phyloP scores from a whole-genome alignment of 805 yeast species.

The Lipomyces spencermartinsiae region DNA sequence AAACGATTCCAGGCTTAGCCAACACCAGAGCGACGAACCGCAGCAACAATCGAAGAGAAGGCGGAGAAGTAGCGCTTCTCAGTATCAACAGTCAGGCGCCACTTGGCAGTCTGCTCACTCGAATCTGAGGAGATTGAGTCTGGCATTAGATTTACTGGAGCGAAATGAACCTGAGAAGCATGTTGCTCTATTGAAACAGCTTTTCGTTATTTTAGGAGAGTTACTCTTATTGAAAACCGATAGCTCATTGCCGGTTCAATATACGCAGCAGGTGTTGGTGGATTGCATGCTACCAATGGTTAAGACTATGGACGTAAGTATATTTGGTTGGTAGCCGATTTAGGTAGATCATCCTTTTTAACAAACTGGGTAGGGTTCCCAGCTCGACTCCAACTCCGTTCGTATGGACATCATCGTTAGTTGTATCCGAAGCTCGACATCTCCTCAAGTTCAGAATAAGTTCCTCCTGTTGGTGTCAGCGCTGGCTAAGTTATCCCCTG shows the following conservation, averaged over 20 bases:
- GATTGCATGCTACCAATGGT: constrained; percentile 80
- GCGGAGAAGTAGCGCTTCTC: constrained; percentile 68
- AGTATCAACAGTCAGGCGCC: constrained; percentile 59
- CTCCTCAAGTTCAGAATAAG: constrained; percentile 95
- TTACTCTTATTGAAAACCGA: constrained; percentile 74
- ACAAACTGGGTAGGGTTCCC: constrained; percentile 19
- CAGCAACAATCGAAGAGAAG: constrained; percentile 67
- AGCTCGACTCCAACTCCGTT: constrained; percentile 66
- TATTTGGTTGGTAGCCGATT: constrained; percentile 39
- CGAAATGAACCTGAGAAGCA: constrained; percentile 45
- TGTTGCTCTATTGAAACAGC: constrained; percentile 43
- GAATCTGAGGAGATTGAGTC: constrained; percentile 64
- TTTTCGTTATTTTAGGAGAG: constrained; percentile 51
- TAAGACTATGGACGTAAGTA: constrained; percentile 46
- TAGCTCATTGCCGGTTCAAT: constrained; percentile 87
- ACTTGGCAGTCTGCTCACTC: constrained; percentile 11
- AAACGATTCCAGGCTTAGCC: constrained; percentile 11
- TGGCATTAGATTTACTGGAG: constrained; percentile 81
- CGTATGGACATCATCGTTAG: constrained; percentile 92
- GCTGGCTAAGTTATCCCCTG: constrained; percentile 87
- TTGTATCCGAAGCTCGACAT: constrained; percentile 83
- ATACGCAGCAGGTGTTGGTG: constrained; percentile 89
- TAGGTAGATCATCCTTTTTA: background rate
- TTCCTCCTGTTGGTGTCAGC: constrained; percentile 83
- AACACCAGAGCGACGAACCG: background rate